Evolutionary conservation across 768 basidiomycete species (phyloP).

Genomic region (Mrakia frigida): DNA sequence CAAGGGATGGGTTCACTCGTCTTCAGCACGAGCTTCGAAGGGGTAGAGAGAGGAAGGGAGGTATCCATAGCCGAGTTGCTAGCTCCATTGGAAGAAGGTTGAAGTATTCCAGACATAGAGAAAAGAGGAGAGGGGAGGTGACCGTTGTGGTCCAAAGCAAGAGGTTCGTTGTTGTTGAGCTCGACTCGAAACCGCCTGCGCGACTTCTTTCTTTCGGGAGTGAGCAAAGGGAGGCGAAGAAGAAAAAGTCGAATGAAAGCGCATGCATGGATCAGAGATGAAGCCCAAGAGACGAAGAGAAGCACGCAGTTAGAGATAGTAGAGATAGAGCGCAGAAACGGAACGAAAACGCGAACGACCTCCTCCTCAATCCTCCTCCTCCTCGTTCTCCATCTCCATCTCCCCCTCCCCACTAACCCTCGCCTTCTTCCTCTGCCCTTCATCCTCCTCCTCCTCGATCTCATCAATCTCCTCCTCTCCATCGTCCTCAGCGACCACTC

Average conservation of each 20-base stretch:
- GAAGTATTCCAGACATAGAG: background rate
- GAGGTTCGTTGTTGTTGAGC: slow-evolving; percentile 9
- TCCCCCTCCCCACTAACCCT: background rate
- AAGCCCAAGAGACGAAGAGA: background rate
- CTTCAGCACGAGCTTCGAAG: background rate
- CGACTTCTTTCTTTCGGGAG: background rate
- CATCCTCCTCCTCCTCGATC: background rate
- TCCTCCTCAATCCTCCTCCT: background rate
- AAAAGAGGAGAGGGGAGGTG: background rate
- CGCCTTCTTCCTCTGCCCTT: background rate
- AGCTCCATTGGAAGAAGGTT: background rate
- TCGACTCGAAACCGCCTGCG: background rate
- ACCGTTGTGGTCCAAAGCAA: background rate
- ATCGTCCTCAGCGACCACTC: background rate
- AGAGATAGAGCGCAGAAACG: too few relatives aligned
- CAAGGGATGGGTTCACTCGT: slow-evolving; percentile 4
- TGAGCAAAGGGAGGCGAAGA: background rate
- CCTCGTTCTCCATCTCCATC: background rate
- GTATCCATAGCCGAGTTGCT: background rate
- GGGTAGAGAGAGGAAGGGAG: background rate
- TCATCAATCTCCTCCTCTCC: background rate
- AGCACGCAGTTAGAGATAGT: background rate
- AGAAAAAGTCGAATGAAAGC: background rate
- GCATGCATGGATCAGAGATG: background rate
- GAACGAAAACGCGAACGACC: background rate